Evolutionary conservation across 257 asterid genomes (phyloP).

Genomic region (Mentha longifolia): DNA sequence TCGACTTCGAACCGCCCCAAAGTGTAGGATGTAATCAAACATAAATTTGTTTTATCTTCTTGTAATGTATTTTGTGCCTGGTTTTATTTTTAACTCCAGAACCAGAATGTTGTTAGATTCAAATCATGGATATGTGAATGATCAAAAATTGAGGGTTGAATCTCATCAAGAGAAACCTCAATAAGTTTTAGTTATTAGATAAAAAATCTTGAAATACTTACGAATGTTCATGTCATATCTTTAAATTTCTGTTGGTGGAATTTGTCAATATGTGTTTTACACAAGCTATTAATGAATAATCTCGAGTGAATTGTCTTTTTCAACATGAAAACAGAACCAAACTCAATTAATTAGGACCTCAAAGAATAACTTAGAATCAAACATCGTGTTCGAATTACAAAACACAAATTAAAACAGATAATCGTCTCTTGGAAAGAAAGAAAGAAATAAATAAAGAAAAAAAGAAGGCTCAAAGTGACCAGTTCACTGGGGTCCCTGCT

Average conservation of each 20-base stretch:
- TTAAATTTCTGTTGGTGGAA: no score
- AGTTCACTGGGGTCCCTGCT: constrained; percentile 55
- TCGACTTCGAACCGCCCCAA: constrained; percentile 5
- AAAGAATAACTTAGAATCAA: not conserved
- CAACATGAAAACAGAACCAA: not conserved
- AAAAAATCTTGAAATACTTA: not conserved
- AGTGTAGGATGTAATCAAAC: constrained; percentile 33
- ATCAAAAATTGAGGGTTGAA: constrained; percentile 6
- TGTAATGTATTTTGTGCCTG: constrained; percentile 32
- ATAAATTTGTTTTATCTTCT: constrained; percentile 26
- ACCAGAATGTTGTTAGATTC: constrained; percentile 28
- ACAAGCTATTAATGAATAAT: not conserved
- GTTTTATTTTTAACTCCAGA: constrained; percentile 25
- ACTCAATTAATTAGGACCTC: not conserved
- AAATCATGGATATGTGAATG: constrained; percentile 15
- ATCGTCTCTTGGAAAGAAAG: constrained; percentile 7
- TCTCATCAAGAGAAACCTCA: not conserved
- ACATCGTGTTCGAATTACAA: not conserved
- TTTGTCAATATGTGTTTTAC: no score
- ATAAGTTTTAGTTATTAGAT: not conserved
- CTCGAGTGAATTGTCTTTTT: not conserved
- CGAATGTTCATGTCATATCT: no score
- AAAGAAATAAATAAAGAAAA: not conserved
- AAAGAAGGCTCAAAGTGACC: constrained; percentile 53
- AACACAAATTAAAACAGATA: not conserved